phyloP scores from a whole-genome alignment of 768 basidiomycete genomes.

The Vishniacozyma victoriae region DNA sequence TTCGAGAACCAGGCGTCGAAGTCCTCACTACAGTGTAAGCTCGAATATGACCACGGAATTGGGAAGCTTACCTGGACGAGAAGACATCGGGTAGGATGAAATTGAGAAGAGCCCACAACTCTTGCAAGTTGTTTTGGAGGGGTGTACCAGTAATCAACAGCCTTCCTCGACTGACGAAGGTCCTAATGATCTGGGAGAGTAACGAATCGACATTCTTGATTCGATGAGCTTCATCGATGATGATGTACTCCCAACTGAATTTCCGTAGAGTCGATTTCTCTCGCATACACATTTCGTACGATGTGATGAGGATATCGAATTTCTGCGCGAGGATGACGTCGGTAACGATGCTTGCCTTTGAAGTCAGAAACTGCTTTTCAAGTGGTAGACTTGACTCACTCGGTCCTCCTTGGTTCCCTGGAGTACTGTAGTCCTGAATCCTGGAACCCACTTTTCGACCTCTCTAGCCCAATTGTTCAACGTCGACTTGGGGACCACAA shows the following conservation, averaged over 20 bases:
- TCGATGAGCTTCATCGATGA: conserved; percentile 96
- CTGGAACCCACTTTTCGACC: conserved; percentile 83
- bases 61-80: conserved; percentile 49
- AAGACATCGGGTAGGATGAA: conserved; percentile 98
- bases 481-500: conserved; percentile 98
- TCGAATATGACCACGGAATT: not conserved
- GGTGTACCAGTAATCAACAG: conserved; percentile 95
- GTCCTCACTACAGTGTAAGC: conserved; percentile 55
- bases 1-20: conserved; percentile 91
- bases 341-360: conserved; percentile 64
- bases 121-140: conserved; percentile 92
- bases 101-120: conserved; percentile 89
- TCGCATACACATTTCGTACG: conserved; percentile 94
- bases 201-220: conserved; percentile 99
- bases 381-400: conserved; percentile 39
- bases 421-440: conserved; percentile 72
- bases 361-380: not conserved
- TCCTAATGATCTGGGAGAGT: conserved; percentile 85
- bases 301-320: conserved; percentile 91
- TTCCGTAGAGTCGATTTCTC: conserved; percentile 89
- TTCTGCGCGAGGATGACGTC: conserved; percentile 73
- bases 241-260: conserved; percentile 94
- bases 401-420: conserved; percentile 88
- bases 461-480: conserved; percentile 96
- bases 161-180: conserved; percentile 80